phyloP scores from a whole-genome alignment of 1,284 basidiomycete species.

The Ceratobasidium sp. region DNA sequence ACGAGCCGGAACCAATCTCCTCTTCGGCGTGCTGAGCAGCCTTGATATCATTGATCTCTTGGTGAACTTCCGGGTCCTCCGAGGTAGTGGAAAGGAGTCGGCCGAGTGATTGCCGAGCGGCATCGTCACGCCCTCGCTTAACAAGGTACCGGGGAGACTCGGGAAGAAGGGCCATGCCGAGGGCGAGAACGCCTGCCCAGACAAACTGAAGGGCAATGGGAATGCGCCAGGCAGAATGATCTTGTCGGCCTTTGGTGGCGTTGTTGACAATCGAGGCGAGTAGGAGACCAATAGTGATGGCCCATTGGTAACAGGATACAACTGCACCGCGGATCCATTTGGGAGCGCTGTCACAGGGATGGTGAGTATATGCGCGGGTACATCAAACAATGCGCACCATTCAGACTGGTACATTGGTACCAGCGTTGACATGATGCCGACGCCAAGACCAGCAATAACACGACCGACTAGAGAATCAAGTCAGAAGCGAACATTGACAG shows the following conservation, averaged over 20 bases:
- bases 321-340: slow-evolving; percentile 83
- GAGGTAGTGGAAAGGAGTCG: slow-evolving; percentile 63
- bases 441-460: slow-evolving; percentile 83
- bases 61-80: slow-evolving; percentile 61
- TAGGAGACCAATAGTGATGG: slow-evolving; percentile 82
- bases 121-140: slow-evolving; percentile 67
- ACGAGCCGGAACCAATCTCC: slow-evolving; percentile 36
- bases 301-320: slow-evolving; percentile 81
- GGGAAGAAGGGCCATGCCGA: slow-evolving; percentile 70
- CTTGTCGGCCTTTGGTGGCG: slow-evolving; percentile 66
- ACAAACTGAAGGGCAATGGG: slow-evolving; percentile 79
- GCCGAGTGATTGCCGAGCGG: slow-evolving; percentile 65
- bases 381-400: too few relatives aligned
- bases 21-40: slow-evolving; percentile 70
- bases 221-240: slow-evolving; percentile 75
- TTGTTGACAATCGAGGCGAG: slow-evolving; percentile 79
- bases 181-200: slow-evolving; percentile 65
- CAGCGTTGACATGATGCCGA: slow-evolving; percentile 59
- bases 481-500: too few relatives aligned
- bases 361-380: slow-evolving; percentile 2
- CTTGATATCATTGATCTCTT: slow-evolving; percentile 73
- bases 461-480: slow-evolving; percentile 82
- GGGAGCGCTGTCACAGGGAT: slow-evolving; percentile 55
- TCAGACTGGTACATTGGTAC: slow-evolving; percentile 54
- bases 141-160: slow-evolving; percentile 88